Evolutionary conservation across 495 filamentous ascomycete species (phyloP).

Genomic region (Penicillium canariense): DNA sequence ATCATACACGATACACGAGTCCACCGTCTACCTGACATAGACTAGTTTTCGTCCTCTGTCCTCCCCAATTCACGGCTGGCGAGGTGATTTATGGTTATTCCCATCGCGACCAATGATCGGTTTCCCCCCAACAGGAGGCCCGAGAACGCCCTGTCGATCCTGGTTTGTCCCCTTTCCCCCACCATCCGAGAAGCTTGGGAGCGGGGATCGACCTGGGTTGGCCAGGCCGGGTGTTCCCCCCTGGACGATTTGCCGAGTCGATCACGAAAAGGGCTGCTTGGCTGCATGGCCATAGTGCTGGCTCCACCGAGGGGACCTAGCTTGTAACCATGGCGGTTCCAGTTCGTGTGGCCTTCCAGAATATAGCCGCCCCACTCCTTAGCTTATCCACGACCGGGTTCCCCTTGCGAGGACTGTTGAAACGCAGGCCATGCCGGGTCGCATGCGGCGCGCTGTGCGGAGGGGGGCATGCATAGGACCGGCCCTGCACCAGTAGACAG

Average conservation of each 20-base stretch:
- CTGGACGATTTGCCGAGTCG: background rate
- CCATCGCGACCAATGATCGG: background rate
- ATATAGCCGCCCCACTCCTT: slow-evolving; percentile 10
- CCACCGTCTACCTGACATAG: background rate
- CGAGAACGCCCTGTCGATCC: background rate
- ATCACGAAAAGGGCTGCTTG: background rate
- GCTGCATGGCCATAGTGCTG: background rate
- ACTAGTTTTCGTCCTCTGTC: background rate
- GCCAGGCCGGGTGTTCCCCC: too few species aligned
- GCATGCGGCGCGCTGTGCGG: background rate
- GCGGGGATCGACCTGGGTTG: slow-evolving; percentile 1
- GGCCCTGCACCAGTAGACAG: background rate
- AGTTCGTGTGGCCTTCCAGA: slow-evolving; percentile 13
- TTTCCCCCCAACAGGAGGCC: background rate
- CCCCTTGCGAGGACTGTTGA: slow-evolving; percentile 2
- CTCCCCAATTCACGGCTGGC: too few species aligned
- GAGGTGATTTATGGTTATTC: slow-evolving; percentile 1
- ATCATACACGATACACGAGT: too few species aligned
- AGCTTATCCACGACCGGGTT: background rate
- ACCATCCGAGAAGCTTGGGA: slow-evolving; percentile 4
- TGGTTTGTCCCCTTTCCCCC: slow-evolving; percentile 1
- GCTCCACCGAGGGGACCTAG: slow-evolving; percentile 2
- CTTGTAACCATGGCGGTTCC: slow-evolving; percentile 23
- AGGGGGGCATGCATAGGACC: background rate
- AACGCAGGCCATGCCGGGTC: background rate